A percentile compares a stretch with the other conserved stretches of the same genome.
These are phyloP conservation scores for Xerocomus minutiporus DNA, from an alignment of 1,284 basidiomycete species.

Conservation along the genomic window DNA sequence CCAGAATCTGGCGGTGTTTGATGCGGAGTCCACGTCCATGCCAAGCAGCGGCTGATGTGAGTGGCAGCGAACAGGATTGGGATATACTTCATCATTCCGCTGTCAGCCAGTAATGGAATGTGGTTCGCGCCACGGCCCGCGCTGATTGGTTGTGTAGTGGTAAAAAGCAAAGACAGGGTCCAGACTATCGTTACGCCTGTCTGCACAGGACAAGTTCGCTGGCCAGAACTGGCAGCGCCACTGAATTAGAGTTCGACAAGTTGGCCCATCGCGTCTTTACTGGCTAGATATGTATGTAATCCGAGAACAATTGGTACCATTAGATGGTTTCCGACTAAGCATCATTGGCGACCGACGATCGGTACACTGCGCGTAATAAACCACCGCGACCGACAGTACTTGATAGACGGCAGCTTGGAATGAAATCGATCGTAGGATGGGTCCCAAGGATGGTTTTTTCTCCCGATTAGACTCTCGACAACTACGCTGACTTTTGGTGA, in stretches of 20 bases:
- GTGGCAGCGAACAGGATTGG: constrained; percentile 14
- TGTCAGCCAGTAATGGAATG: constrained; percentile 1
- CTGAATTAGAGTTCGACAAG: neutral
- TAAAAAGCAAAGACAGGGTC: neutral
- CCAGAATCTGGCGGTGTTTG: constrained; percentile 21
- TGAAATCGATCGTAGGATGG: neutral
- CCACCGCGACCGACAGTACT: neutral
- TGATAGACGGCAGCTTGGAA: neutral
- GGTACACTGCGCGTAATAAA: neutral
- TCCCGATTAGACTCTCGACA: neutral
- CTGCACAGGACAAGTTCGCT: too few species aligned
- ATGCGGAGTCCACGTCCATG: constrained; percentile 28
- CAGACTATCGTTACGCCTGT: neutral
- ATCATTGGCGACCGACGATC: neutral
- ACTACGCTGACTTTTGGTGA: neutral
- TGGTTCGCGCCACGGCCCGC: constrained; percentile 1
- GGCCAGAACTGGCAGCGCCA: neutral
- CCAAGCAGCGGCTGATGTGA: constrained; percentile 12
- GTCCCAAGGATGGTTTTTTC: too few species aligned
- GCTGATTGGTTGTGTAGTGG: neutral
- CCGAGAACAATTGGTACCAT: neutral
- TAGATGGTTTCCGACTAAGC: neutral
- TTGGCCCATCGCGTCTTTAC: neutral
- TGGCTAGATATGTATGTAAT: neutral
- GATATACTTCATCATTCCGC: constrained; percentile 8